Conservation (phyloP, 108 stramenopile species). For the Cyclotella baltica region DNA sequence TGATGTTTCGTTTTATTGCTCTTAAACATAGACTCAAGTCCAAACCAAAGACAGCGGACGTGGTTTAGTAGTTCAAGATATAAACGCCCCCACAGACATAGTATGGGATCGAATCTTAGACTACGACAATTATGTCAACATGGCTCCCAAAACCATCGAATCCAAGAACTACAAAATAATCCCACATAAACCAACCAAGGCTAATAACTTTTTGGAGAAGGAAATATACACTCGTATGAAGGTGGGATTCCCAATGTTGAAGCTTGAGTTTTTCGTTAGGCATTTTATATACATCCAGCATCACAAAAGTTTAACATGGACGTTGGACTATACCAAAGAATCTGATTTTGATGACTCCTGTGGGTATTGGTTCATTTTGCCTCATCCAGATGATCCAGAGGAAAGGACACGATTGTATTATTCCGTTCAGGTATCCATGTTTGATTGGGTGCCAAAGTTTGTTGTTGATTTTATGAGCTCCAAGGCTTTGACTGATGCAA, state of each 20-base stretch:
- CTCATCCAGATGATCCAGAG: constrained; percentile 62
- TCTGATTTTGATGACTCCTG: constrained; percentile 65
- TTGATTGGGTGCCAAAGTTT: constrained; percentile 68
- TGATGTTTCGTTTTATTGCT: background rate
- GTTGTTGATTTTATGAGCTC: constrained; percentile 65
- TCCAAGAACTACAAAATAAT: constrained; percentile 58
- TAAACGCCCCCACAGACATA: constrained; percentile 58
- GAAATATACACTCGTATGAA: constrained; percentile 64
- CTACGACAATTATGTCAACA: constrained; percentile 60
- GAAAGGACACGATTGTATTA: constrained; percentile 59
- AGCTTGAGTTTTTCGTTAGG: constrained; percentile 62
- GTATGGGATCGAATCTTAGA: constrained; percentile 68
- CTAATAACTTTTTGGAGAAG: constrained; percentile 51
- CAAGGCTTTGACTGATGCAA: constrained; percentile 72
- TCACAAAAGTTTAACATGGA: constrained; percentile 57
- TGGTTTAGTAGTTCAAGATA: constrained; percentile 69
- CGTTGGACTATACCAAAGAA: constrained; percentile 59
- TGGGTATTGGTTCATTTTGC: constrained; percentile 63
- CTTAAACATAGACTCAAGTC: constrained; percentile 52
- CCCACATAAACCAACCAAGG: constrained; percentile 46
- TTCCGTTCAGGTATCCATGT: constrained; percentile 63
- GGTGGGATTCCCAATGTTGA: constrained; percentile 60
- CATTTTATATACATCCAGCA: constrained; percentile 55
- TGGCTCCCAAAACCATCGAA: constrained; percentile 62
- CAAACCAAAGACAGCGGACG: constrained; percentile 56